Evolutionary conservation across 179 eudicot species (phyloP).

Genomic region (Nepenthes alata): DNA sequence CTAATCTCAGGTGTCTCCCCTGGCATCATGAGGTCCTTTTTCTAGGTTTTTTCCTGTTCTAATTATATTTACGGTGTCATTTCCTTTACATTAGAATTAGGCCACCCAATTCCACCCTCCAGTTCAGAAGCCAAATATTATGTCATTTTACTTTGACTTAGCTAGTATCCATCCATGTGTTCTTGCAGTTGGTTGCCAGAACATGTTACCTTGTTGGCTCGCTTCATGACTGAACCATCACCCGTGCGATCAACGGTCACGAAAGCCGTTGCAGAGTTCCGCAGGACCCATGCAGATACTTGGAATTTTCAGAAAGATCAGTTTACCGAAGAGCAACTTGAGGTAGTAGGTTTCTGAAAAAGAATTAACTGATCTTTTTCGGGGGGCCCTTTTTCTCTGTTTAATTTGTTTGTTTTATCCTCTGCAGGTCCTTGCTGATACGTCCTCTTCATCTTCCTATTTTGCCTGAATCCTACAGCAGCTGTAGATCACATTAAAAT

Average conservation of each 20-base stretch:
- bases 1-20: too few species aligned
- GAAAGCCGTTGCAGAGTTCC: conserved; percentile 87
- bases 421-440: conserved; percentile 92
- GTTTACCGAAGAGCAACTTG: conserved; percentile 90
- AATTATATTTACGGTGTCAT: too few species aligned
- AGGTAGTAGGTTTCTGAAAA: conserved; percentile 33
- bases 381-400: neutral
- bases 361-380: conserved; percentile 2
- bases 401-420: conserved; percentile 7
- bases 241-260: conserved; percentile 83
- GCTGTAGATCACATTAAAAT: too few species aligned
- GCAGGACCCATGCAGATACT: conserved; percentile 89
- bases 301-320: conserved; percentile 86
- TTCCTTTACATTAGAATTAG: too few species aligned
- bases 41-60: too few species aligned
- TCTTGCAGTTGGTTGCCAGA: conserved; percentile 74
- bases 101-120: too few species aligned
- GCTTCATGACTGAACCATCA: conserved; percentile 60
- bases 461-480: conserved; percentile 38
- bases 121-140: too few species aligned
- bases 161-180: neutral
- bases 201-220: conserved; percentile 71
- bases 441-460: conserved; percentile 80
- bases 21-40: too few species aligned
- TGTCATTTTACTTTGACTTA: neutral